phyloP scores from a whole-genome alignment of 495 filamentous ascomycete genomes.

The Cairneyella variabilis region DNA sequence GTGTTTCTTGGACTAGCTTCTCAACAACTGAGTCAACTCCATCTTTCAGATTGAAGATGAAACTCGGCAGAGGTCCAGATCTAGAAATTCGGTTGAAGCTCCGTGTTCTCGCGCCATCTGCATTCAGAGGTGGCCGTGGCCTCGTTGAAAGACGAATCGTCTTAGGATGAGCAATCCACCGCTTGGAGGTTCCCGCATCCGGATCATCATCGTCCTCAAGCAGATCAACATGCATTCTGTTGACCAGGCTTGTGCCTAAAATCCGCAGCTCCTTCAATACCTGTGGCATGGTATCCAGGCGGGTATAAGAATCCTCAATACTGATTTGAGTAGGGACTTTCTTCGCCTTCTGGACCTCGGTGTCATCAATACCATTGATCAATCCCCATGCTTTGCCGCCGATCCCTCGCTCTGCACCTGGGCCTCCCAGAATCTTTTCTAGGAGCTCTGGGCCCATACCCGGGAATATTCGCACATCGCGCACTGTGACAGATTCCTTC shows the following conservation, averaged over 20 bases:
- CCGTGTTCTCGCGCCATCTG: constrained; percentile 47
- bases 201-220: constrained; percentile 42
- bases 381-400: constrained; percentile 58
- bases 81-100: constrained; percentile 64
- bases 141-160: constrained; percentile 78
- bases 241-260: constrained; percentile 66
- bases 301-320: constrained; percentile 83
- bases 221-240: constrained; percentile 75
- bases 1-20: constrained; percentile 61
- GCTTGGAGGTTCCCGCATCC: constrained; percentile 21
- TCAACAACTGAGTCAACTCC: constrained; percentile 55
- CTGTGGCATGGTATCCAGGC: constrained; percentile 56
- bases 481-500: constrained; percentile 58
- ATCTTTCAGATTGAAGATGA: constrained; percentile 61
- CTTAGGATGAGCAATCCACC: constrained; percentile 64
- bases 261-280: constrained; percentile 56
- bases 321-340: constrained; percentile 83
- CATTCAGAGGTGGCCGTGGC: constrained; percentile 50
- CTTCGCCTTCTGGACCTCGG: constrained; percentile 65
- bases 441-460: constrained; percentile 57
- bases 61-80: constrained; percentile 64
- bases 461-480: constrained; percentile 57
- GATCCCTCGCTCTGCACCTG: constrained; percentile 64
- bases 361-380: constrained; percentile 58
- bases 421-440: constrained; percentile 61